Evolutionary conservation across 345 rosid genomes (phyloP).

Genomic region (Heritiera littoralis): DNA sequence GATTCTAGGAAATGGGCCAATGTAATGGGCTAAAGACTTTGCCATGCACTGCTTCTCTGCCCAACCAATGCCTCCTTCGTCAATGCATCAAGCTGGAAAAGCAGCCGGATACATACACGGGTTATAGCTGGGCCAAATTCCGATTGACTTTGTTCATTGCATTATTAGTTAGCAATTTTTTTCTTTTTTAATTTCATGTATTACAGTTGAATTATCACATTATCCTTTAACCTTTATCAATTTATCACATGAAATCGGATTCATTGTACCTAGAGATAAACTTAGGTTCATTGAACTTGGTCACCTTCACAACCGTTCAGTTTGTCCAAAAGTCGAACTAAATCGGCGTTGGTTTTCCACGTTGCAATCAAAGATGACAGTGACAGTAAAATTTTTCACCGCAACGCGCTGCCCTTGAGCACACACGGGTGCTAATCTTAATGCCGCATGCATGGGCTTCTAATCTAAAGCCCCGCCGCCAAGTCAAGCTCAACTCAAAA

Average conservation of each 20-base stretch:
- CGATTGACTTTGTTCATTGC: neutral
- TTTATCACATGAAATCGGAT: neutral
- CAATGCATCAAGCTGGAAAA: neutral
- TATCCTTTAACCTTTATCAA: neutral
- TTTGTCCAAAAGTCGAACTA: neutral
- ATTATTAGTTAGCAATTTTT: neutral
- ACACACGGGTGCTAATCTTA: no score
- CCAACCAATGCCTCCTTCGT: neutral
- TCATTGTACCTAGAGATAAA: slow-evolving; percentile 32
- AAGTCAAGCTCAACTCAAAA: no score
- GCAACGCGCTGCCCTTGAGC: no score
- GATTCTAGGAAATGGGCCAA: neutral
- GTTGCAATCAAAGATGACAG: neutral
- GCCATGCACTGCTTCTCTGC: neutral
- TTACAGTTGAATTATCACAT: neutral
- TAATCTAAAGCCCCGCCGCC: no score
- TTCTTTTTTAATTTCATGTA: neutral
- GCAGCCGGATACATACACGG: neutral
- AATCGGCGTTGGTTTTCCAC: neutral
- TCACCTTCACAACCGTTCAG: neutral
- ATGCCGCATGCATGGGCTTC: no score
- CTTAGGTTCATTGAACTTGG: slow-evolving; percentile 8
- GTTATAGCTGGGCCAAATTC: neutral
- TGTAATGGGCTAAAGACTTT: neutral
- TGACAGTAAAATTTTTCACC: no score